These are phyloP conservation scores for Amanita muscaria DNA, from an alignment of 768 basidiomycete species.

Conservation along the genomic window DNA sequence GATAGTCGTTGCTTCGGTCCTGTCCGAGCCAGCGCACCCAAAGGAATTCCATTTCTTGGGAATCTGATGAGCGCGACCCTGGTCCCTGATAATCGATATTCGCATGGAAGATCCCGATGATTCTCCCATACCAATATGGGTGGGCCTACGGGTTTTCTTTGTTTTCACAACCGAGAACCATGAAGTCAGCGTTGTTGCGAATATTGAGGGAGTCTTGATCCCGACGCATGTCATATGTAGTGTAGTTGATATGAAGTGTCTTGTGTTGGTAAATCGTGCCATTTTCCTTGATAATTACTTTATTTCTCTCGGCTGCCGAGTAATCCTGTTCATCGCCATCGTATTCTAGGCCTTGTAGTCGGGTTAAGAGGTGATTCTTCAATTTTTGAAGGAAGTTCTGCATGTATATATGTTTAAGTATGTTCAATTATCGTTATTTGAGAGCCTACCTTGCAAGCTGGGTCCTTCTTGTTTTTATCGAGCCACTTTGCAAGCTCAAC, in stretches of 20 bases:
- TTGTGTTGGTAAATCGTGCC: conserved; percentile 12
- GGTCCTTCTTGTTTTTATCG: neutral
- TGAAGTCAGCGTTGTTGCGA: conserved; percentile 13
- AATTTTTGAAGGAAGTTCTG: conserved; percentile 17
- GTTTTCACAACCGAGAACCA: neutral
- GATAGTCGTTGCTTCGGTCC: conserved; percentile 15
- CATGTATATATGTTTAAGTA: neutral
- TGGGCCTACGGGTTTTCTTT: conserved; percentile 8
- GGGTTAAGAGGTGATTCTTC: conserved; percentile 17
- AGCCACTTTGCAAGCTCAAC: neutral
- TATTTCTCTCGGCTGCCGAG: conserved; percentile 12
- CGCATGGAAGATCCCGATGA: conserved; percentile 24
- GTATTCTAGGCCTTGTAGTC: conserved; percentile 9
- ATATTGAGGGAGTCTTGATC: conserved; percentile 29
- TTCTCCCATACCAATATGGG: conserved; percentile 25
- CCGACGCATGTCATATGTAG: conserved; percentile 26
- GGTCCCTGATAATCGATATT: conserved; percentile 10
- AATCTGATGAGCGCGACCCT: neutral
- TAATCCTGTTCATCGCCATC: conserved; percentile 10
- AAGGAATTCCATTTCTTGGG: neutral
- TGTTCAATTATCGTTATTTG: conserved; percentile 8
- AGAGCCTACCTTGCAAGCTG: conserved; percentile 5
- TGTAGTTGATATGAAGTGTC: conserved; percentile 23
- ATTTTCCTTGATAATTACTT: conserved; percentile 17
- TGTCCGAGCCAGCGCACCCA: neutral